Evolutionary conservation across 2,329 filamentous ascomycete species (phyloP), one percentile per base, ranked within the genome.

Genomic region (Stromatinia cepivora): DNA sequence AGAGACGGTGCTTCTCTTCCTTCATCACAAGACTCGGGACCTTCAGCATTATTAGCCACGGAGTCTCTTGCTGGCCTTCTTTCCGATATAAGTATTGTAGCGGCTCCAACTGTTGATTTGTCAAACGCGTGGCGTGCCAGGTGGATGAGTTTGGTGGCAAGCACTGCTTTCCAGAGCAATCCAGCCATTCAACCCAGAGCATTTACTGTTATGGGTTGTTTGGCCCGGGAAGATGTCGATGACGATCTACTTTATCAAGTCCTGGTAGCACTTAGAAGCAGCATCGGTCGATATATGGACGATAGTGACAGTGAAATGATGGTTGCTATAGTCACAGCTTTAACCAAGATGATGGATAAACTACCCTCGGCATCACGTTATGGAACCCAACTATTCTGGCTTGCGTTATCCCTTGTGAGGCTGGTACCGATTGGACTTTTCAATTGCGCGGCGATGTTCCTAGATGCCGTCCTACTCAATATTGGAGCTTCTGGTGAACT

Each of bases 101-200:
- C 88, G 4, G 88, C 89, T 17, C 86, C 88, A 15, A 88, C 88
- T 0, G 80, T 87, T 11, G 88, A 91, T 73, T 82, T 89, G 75
- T 85, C 88, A 31, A 91, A 91, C 74, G 84, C 86, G 22, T 91
- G 89, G 89, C 85, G 89, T 36, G 88, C 89, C 28, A 84, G 89
- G 28, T 91, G 89, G 89, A 91, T 91, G 89, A 90, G 88, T 74
- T 81, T 91, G 31, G 88, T 91, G 52, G 88, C 89, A 22, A 91
- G 89, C 76, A 91, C 88, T 13, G 89, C 89, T 0, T 91, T 91
- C 76, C 89, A 91, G 76, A 90, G 88, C 76, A 91, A 91, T 75
- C 89, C 88, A 11, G 88, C 89, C 2, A 89, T 91, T 69, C 89
- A 91, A 72, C 88, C 89, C 8, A 82, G 87, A 28, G 89, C 89